A percentile compares a stretch with the other conserved stretches of the same genome.
Evolutionary conservation across 2,329 filamentous ascomycete genomes (phyloP).

Genomic region (Raffaelea ambrosiae): DNA sequence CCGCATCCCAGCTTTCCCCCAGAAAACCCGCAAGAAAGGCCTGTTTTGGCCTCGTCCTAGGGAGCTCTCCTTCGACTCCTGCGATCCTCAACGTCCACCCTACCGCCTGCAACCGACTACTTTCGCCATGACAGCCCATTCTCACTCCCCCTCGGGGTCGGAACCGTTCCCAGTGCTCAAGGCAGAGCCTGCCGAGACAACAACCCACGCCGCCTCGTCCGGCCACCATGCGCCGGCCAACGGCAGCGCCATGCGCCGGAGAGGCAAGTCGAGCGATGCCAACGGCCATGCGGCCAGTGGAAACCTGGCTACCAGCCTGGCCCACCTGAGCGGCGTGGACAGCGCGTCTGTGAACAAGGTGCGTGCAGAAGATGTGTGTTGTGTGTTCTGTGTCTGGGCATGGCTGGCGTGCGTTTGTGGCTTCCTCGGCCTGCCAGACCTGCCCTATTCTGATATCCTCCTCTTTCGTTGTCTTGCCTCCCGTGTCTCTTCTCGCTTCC

Average conservation of each 20-base stretch:
- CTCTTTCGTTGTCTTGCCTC: too few relatives aligned
- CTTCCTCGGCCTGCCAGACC: too few relatives aligned
- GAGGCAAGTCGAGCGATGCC: slow-evolving; percentile 47
- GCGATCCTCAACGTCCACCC: not conserved
- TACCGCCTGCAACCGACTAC: not conserved
- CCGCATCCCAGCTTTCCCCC: too few relatives aligned
- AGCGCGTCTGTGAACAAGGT: slow-evolving; percentile 7
- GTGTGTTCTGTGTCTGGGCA: too few relatives aligned
- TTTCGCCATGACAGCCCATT: not conserved
- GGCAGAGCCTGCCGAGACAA: slow-evolving; percentile 5
- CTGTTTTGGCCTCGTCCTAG: not conserved
- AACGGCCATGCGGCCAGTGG: slow-evolving; percentile 43
- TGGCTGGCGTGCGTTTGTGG: too few relatives aligned
- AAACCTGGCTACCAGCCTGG: slow-evolving; percentile 43
- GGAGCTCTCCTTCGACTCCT: not conserved
- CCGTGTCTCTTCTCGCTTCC: too few relatives aligned
- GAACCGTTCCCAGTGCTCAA: slow-evolving; percentile 50
- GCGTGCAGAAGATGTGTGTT: not conserved
- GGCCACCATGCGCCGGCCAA: slow-evolving; percentile 1
- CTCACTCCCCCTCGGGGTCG: slow-evolving; percentile 19
- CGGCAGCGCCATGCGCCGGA: slow-evolving; percentile 29
- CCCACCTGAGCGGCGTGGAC: slow-evolving; percentile 27
- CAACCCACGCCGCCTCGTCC: slow-evolving; percentile 21
- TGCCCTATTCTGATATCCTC: too few relatives aligned
- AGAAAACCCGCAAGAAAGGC: not conserved